Percentiles rank a stretch among this genome's conserved stretches.
These are phyloP conservation scores for Colletotrichum musae DNA, from an alignment of 2,329 filamentous ascomycete genomes.

Conservation along the genomic window DNA sequence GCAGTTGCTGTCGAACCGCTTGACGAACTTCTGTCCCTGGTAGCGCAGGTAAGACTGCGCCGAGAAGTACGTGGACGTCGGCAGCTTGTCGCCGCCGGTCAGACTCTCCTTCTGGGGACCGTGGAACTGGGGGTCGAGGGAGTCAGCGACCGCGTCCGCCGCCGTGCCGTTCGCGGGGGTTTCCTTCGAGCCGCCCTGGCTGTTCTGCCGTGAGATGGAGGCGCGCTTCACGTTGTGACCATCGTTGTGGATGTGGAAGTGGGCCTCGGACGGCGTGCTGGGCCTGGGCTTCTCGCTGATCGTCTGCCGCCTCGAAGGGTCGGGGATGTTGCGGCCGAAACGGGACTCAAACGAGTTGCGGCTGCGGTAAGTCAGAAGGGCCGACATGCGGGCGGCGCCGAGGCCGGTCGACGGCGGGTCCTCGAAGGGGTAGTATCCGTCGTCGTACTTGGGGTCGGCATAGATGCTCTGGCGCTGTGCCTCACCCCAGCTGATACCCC, in stretches of 20 bases:
- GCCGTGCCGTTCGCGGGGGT: constrained; percentile 38
- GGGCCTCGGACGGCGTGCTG: constrained; percentile 76
- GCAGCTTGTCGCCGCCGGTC: constrained; percentile 65
- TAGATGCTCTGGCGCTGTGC: constrained; percentile 95
- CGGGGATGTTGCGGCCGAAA: constrained; percentile 93
- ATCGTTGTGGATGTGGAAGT: constrained; percentile 88
- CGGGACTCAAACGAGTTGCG: constrained; percentile 97
- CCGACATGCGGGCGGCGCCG: constrained; percentile 96
- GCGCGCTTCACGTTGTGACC: constrained; percentile 77
- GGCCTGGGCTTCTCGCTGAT: constrained; percentile 79
- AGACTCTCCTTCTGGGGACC: constrained; percentile 68
- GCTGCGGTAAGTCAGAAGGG: constrained; percentile 94
- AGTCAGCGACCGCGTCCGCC: constrained; percentile 49
- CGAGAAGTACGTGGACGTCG: constrained; percentile 91
- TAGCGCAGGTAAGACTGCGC: constrained; percentile 98
- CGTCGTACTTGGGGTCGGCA: constrained; percentile 97
- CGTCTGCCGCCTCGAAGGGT: constrained; percentile 85
- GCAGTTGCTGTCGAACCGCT: constrained; percentile 97
- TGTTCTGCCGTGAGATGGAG: constrained; percentile 63
- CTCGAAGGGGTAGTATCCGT: constrained; percentile 91
- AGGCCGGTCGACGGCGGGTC: constrained; percentile 90
- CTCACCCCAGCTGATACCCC: constrained; percentile 93
- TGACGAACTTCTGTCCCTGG: constrained; percentile 96
- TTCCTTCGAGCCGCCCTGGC: constrained; percentile 44
- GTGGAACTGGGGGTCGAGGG: constrained; percentile 77